Base-by-base conservation (phyloP, 2,329 filamentous ascomycete genomes). In the Pseudogymnoascus sp. region DNA sequence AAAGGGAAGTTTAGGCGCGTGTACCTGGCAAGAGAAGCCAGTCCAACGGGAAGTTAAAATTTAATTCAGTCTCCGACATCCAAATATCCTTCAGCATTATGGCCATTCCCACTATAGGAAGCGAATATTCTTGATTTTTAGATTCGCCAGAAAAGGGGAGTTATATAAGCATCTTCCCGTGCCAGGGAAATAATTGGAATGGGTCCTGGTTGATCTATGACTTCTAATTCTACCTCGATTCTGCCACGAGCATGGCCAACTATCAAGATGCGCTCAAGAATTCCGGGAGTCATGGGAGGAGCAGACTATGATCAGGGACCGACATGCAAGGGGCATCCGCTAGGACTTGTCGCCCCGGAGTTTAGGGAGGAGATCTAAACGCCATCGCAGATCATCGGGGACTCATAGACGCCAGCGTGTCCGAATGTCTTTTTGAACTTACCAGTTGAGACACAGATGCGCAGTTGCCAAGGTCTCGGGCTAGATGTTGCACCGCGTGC, bases 1-100 rank as follows among this genome's bases (percentile, higher is more conserved):
- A 89, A 89, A 70, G 86, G 86, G 55, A 89, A 89, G 67, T 89
- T 89, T 68, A 86, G 86, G 3, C 79, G 86, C 61, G 85, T 89
- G 1, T 89, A 89, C 66, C 78, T 89, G 23, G 85, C 85, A 45
- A 83, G 85, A 89, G 71, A 88, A 86, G 72, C 86, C 89, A 72
- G 82, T 89, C 37, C 79, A 85, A 41, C 79, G 86, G 68, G 86
- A 89, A 67, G 88, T 89, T 63, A 85, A 89, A 65, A 89, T 89
- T 63, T 85, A 89, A 68, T 85, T 82, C 58, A 86, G 89, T 67
- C 75, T 89, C 33, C 80, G 85, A 45, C 86, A 89, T 68, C 85
- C 85, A 3, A 89, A 89, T 68, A 84, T 89, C 63, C 75, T 89
- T 19, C 79, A 83, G 48, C 74, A 89, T 2, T 89, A 84, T 67